phyloP scores from a whole-genome alignment of 2,329 filamentous ascomycete species.

The Onygenales sp. region DNA sequence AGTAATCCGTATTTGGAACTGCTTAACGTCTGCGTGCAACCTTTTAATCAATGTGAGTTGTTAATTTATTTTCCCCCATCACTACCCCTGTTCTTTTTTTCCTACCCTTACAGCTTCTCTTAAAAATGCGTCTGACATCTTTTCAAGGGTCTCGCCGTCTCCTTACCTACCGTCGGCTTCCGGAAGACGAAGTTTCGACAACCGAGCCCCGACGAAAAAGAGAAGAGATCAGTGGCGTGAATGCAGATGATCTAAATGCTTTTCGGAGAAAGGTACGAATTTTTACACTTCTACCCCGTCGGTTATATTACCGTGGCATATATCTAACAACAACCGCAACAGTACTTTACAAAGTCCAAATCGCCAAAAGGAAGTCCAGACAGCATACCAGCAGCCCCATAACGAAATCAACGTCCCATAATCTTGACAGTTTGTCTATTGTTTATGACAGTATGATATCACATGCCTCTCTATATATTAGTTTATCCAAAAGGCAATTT shows the following conservation, averaged over 20 bases:
- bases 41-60: slow-evolving; percentile 73
- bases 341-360: slow-evolving; percentile 2
- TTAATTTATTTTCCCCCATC: background rate
- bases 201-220: slow-evolving; percentile 24
- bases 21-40: slow-evolving; percentile 68
- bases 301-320: background rate
- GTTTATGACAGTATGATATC: background rate
- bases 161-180: slow-evolving; percentile 70
- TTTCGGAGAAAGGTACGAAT: slow-evolving; percentile 47
- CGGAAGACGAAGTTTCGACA: slow-evolving; percentile 41
- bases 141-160: slow-evolving; percentile 70
- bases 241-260: slow-evolving; percentile 57
- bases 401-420: background rate
- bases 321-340: background rate
- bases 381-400: background rate
- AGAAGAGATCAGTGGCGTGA: slow-evolving; percentile 31
- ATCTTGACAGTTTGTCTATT: background rate
- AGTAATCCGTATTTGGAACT: slow-evolving; percentile 65
- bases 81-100: background rate
- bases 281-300: background rate
- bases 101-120: background rate
- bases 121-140: background rate
- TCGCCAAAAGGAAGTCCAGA: background rate
- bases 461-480: too few species aligned
- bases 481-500: too few species aligned